phyloP scores from a whole-genome alignment of 768 basidiomycete genomes.

The Phlebiopsis flavidoalba region DNA sequence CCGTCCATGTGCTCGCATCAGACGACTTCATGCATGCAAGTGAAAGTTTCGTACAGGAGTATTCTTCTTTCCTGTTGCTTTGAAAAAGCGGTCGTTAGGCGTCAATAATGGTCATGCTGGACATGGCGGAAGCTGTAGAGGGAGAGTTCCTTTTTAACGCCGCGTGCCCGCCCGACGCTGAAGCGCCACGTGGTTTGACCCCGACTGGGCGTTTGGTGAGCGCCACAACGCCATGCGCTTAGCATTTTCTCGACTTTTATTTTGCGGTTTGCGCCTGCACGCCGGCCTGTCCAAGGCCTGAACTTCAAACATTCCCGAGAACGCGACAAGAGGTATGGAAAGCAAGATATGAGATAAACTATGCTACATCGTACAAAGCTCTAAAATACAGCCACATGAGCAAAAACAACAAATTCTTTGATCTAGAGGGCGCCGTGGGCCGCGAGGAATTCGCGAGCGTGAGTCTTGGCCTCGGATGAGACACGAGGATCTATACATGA shows the following conservation, averaged over 20 bases:
- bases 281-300: too few relatives aligned
- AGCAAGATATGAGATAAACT: too few relatives aligned
- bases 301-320: too few relatives aligned
- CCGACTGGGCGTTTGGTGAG: not conserved
- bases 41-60: not conserved
- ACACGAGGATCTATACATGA: constrained; percentile 26
- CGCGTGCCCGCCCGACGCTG: not conserved
- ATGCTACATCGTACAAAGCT: too few relatives aligned
- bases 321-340: too few relatives aligned
- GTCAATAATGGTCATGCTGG: not conserved
- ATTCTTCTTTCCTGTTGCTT: not conserved
- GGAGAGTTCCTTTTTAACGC: not conserved
- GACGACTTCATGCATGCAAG: not conserved
- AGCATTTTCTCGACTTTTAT: not conserved
- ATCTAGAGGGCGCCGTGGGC: constrained; percentile 22
- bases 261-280: not conserved
- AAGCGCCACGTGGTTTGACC: not conserved
- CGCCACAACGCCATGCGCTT: not conserved
- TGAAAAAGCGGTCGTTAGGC: not conserved
- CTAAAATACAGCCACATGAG: too few relatives aligned
- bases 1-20: constrained; percentile 4
- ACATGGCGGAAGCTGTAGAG: not conserved
- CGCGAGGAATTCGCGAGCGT: constrained; percentile 37
- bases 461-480: constrained; percentile 42
- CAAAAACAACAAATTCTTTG: too few relatives aligned